phyloP scores from a whole-genome alignment of 148 eudicot species.

The Nyssa sinensis region DNA sequence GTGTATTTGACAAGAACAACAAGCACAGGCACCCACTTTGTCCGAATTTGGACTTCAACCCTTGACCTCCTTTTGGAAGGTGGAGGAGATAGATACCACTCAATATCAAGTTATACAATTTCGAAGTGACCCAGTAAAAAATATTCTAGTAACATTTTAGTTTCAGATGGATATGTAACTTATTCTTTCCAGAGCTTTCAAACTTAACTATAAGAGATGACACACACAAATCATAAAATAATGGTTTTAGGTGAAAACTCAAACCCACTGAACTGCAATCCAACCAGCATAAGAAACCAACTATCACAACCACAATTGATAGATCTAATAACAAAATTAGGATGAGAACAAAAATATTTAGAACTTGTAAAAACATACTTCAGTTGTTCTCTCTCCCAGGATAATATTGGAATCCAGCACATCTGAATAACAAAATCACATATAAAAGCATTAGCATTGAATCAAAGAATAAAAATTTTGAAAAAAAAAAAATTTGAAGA shows the following conservation, averaged over 20 bases:
- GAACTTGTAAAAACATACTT: slow-evolving; percentile 15
- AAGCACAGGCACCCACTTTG: too few relatives aligned
- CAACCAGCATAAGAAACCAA: not conserved
- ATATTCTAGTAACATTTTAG: not conserved
- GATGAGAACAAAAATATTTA: not conserved
- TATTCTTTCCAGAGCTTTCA: not conserved
- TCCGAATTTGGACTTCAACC: too few relatives aligned
- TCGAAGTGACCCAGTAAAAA: too few relatives aligned
- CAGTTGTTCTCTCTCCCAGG: slow-evolving; percentile 10
- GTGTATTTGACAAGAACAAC: too few relatives aligned
- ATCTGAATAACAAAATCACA: slow-evolving; percentile 20
- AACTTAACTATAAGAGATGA: not conserved
- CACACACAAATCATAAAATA: too few relatives aligned
- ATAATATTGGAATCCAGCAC: slow-evolving; percentile 14
- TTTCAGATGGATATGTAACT: not conserved
- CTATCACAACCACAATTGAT: not conserved
- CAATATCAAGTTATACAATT: too few relatives aligned
- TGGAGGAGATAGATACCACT: too few relatives aligned
- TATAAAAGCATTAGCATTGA: slow-evolving; percentile 9
- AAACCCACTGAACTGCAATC: not conserved
- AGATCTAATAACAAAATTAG: not conserved
- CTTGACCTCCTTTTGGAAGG: too few relatives aligned
- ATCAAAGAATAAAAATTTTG: not conserved
- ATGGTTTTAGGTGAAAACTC: too few relatives aligned
- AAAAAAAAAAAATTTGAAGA: not conserved